Conservation (phyloP, 176 grass and related monocot genomes). For the Aegilops umbellulata region DNA sequence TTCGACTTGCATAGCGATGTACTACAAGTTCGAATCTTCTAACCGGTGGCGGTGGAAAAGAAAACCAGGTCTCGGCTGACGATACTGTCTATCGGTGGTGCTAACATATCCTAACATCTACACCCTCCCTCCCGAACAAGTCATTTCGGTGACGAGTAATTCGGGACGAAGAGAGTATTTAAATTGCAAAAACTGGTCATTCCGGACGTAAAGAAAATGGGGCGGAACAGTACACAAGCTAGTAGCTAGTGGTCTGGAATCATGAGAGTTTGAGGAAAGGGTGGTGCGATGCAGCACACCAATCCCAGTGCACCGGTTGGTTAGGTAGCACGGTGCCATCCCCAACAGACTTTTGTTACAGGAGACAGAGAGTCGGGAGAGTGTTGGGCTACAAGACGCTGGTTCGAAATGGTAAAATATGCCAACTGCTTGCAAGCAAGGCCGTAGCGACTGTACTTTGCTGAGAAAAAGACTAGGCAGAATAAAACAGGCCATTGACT, state of each 20-base stretch:
- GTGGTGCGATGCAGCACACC: too few relatives aligned
- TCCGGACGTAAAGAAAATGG: not conserved
- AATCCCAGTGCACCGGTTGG: too few relatives aligned
- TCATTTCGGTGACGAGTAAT: too few relatives aligned
- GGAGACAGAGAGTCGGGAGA: not conserved
- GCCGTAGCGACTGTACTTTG: not conserved
- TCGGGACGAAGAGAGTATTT: not conserved
- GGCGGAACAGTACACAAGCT: too few relatives aligned
- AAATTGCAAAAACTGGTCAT: not conserved
- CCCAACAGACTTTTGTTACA: not conserved
- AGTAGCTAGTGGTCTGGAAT: too few relatives aligned
- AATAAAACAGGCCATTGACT: not conserved
- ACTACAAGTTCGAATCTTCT: not conserved
- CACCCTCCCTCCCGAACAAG: too few relatives aligned
- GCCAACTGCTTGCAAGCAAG: not conserved
- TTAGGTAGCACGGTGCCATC: not conserved
- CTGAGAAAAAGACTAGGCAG: not conserved
- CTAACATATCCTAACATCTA: not conserved
- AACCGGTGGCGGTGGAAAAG: not conserved
- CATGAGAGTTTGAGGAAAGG: too few relatives aligned
- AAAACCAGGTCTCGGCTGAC: not conserved
- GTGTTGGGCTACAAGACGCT: not conserved
- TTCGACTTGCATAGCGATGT: not conserved
- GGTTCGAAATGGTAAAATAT: not conserved
- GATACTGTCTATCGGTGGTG: too few relatives aligned